Evolutionary conservation across 2,329 filamentous ascomycete species (phyloP).

Genomic region (Dothideomycetes sp.): DNA sequence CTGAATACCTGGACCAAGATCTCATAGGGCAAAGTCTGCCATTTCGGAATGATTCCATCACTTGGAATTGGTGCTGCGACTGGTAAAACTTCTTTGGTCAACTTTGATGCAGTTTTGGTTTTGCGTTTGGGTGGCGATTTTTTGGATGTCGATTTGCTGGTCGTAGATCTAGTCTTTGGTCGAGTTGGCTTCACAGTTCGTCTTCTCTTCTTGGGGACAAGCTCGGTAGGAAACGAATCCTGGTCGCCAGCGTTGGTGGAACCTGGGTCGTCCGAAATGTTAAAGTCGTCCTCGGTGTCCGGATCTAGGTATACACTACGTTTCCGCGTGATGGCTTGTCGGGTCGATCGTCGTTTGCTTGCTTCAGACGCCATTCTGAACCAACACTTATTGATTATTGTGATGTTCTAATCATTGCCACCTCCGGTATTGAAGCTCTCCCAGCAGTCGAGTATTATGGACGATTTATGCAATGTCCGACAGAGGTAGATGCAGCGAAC

Average conservation of each 20-base stretch:
- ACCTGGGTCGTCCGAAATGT: slow-evolving; percentile 1
- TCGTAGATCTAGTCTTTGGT: slow-evolving; percentile 10
- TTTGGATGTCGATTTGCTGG: slow-evolving; percentile 4
- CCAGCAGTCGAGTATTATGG: too few relatives aligned
- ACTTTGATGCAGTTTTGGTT: slow-evolving; percentile 20
- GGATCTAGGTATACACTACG: slow-evolving; percentile 27
- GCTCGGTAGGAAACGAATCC: not conserved
- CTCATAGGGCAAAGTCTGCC: slow-evolving; percentile 26
- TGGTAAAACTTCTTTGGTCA: slow-evolving; percentile 16
- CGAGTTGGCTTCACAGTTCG: slow-evolving; percentile 3
- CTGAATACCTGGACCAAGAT: slow-evolving; percentile 28
- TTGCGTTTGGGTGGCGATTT: slow-evolving; percentile 14
- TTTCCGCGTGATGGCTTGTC: slow-evolving; percentile 26
- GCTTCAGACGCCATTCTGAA: slow-evolving; percentile 3
- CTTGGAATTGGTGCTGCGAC: slow-evolving; percentile 19
- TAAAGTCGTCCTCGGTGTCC: slow-evolving; percentile 29
- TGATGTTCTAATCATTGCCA: too few relatives aligned
- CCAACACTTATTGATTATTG: too few relatives aligned
- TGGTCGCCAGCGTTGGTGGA: not conserved
- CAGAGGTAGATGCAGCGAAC: too few relatives aligned
- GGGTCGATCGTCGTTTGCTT: slow-evolving; percentile 25
- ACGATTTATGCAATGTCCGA: too few relatives aligned
- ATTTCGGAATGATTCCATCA: slow-evolving; percentile 26
- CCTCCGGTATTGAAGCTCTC: too few relatives aligned
- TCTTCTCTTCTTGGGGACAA: slow-evolving; percentile 3